Percentiles rank a stretch among this genome's conserved stretches.
phyloP scores from a whole-genome alignment of 495 filamentous ascomycete genomes.

The Penicillium egyptiacum region DNA sequence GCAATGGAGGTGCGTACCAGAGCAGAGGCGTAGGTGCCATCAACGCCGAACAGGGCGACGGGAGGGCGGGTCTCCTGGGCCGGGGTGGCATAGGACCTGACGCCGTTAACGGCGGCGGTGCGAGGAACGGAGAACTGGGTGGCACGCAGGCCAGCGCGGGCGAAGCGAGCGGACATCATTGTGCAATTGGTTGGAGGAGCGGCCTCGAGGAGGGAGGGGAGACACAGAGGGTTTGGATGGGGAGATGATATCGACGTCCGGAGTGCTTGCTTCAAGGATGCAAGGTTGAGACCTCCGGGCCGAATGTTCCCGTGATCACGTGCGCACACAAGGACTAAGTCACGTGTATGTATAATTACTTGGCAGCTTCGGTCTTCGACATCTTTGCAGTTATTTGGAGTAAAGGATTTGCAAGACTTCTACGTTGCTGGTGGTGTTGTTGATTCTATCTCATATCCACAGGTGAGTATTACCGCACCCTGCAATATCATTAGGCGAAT shows the following conservation, averaged over 20 bases:
- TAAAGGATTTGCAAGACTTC: no score
- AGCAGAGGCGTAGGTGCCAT: slow-evolving; percentile 97
- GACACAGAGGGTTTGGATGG: slow-evolving; percentile 26
- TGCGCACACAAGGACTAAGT: slow-evolving; percentile 5
- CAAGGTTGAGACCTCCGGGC: slow-evolving; percentile 35
- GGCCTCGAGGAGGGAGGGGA: slow-evolving; percentile 30
- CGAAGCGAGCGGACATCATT: slow-evolving; percentile 50
- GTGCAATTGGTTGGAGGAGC: slow-evolving; percentile 28
- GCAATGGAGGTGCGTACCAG: slow-evolving; percentile 61
- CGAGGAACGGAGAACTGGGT: slow-evolving; percentile 48
- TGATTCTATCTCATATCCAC: no score
- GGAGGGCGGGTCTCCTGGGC: slow-evolving; percentile 75
- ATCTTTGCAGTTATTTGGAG: no score
- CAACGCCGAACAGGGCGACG: slow-evolving; percentile 87
- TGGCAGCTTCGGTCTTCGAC: neutral
- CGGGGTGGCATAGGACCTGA: slow-evolving; percentile 75
- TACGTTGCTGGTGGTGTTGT: no score
- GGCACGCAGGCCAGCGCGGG: slow-evolving; percentile 52
- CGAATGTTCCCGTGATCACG: slow-evolving; percentile 48
- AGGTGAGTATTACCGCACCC: no score
- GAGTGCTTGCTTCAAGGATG: slow-evolving; percentile 32
- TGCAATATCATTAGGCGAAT: no score
- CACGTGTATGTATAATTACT: neutral
- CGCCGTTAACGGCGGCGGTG: slow-evolving; percentile 45
- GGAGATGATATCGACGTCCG: slow-evolving; percentile 31